Conservation (phyloP, 495 filamentous ascomycete species). For the Neurospora sp. region DNA sequence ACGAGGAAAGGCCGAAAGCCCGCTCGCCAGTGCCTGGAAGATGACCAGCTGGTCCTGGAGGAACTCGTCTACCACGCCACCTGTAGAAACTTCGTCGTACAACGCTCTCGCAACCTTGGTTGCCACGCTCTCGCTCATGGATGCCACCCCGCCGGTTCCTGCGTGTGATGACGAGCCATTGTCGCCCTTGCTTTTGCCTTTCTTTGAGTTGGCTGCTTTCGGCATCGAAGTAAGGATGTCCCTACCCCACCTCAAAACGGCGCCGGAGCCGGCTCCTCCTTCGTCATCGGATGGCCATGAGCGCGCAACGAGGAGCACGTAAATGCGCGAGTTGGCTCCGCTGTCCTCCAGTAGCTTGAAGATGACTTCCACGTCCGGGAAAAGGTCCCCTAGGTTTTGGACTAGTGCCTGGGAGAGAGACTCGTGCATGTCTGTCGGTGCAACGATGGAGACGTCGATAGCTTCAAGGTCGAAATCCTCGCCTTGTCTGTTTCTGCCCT, state of each 20-base stretch:
- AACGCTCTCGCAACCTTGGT: slow-evolving; percentile 47
- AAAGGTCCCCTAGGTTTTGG: slow-evolving; percentile 25
- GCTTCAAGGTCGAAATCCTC: slow-evolving; percentile 34
- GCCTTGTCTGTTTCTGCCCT: neutral
- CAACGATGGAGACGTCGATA: slow-evolving; percentile 51
- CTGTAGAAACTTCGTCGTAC: slow-evolving; percentile 42
- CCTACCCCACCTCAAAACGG: slow-evolving; percentile 50
- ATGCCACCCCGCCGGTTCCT: slow-evolving; percentile 1
- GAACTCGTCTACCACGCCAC: slow-evolving; percentile 55
- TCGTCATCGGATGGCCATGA: slow-evolving; percentile 21
- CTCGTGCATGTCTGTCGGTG: slow-evolving; percentile 36
- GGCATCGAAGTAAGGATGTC: slow-evolving; percentile 53
- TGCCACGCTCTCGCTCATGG: slow-evolving; percentile 30
- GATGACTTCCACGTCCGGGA: slow-evolving; percentile 36
- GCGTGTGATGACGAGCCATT: neutral
- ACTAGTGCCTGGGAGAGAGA: slow-evolving; percentile 27
- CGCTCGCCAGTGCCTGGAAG: slow-evolving; percentile 65
- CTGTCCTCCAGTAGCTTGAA: slow-evolving; percentile 50
- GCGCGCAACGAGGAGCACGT: slow-evolving; percentile 63
- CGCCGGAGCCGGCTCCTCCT: slow-evolving; percentile 3
- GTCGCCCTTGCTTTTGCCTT: slow-evolving; percentile 13
- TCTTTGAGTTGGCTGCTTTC: slow-evolving; percentile 31
- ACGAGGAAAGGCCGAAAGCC: slow-evolving; percentile 33
- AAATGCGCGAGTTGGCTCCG: slow-evolving; percentile 49
- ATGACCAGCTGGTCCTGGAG: slow-evolving; percentile 75